These are phyloP conservation scores for Phytophthora aleatoria DNA, from an alignment of 352 stramenopile genomes.

Conservation along the genomic window DNA sequence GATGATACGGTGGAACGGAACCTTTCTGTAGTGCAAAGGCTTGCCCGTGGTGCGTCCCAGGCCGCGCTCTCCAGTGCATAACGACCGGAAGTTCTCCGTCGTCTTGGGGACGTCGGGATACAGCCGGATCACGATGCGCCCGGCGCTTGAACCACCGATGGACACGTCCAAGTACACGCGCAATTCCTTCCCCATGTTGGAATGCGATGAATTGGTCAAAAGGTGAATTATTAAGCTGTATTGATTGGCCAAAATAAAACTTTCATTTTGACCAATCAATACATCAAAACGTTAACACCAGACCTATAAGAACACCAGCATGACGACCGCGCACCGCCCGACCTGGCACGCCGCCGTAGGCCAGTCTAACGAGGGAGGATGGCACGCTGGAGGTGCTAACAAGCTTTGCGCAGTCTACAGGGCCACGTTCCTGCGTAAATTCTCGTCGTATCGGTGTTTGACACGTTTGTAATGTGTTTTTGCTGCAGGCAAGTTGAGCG, in stretches of 20 bases:
- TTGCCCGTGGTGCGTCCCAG: conserved; percentile 63
- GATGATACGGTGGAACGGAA: conserved; percentile 86
- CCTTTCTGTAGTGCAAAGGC: conserved; percentile 67
- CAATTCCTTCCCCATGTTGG: conserved; percentile 25
- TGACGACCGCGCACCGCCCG: conserved; percentile 88
- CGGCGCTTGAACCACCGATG: conserved; percentile 82
- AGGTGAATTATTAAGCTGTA: not conserved
- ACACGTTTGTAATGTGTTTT: not conserved
- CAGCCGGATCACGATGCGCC: conserved; percentile 70
- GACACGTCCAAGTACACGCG: conserved; percentile 77
- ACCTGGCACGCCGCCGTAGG: conserved; percentile 88
- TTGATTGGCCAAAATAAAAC: not conserved
- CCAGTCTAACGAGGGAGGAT: conserved; percentile 87
- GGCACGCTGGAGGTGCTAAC: conserved; percentile 71
- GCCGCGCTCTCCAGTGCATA: conserved; percentile 73
- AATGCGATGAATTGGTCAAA: not conserved
- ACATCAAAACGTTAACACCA: not conserved
- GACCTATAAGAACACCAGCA: conserved; percentile 21
- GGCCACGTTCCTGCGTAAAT: not conserved
- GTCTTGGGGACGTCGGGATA: conserved; percentile 61
- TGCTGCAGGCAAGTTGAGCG: conserved; percentile 68
- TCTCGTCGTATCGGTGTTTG: not conserved
- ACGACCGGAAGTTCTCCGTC: conserved; percentile 68
- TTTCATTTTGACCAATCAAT: conserved; percentile 2
- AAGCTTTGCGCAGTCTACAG: not conserved